phyloP scores from a whole-genome alignment of 192 early-diverging fungal species.

The Diversispora eburnea region DNA sequence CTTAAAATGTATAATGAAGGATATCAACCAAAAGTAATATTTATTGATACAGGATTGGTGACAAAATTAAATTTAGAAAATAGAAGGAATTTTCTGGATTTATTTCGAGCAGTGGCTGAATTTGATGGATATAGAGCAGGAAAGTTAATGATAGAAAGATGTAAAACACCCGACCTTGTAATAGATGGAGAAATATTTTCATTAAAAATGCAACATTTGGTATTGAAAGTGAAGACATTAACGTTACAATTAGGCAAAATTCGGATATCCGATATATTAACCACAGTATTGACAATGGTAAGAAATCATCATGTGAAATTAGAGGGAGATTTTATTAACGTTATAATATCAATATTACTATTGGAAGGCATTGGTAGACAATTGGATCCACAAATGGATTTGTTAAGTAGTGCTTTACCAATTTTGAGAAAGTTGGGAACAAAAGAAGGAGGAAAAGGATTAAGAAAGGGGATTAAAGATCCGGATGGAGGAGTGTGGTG shows the following conservation, averaged over 20 bases:
- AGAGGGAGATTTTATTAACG: slow-evolving; percentile 94
- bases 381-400: slow-evolving; percentile 86
- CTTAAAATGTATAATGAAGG: slow-evolving; percentile 59
- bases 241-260: slow-evolving; percentile 77
- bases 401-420: slow-evolving; percentile 77
- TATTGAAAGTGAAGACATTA: slow-evolving; percentile 64
- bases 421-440: slow-evolving; percentile 62
- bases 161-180: slow-evolving; percentile 65
- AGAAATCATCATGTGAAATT: slow-evolving; percentile 88
- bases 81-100: slow-evolving; percentile 85
- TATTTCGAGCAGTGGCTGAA: slow-evolving; percentile 81
- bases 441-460: slow-evolving; percentile 44
- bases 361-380: slow-evolving; percentile 92
- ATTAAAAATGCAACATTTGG: slow-evolving; percentile 74
- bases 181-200: slow-evolving; percentile 76
- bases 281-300: slow-evolving; percentile 79
- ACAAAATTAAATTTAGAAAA: slow-evolving; percentile 69
- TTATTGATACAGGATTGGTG: slow-evolving; percentile 91
- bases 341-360: slow-evolving; percentile 86
- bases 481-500: slow-evolving; percentile 41
- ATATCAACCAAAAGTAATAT: slow-evolving; percentile 72
- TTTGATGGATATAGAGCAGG: slow-evolving; percentile 85
- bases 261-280: slow-evolving; percentile 77
- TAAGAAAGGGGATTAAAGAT: slow-evolving; percentile 48
- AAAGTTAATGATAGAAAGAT: slow-evolving; percentile 83